Conservation (phyloP, 106 monocot species). For the Hemerocallis citrina region DNA sequence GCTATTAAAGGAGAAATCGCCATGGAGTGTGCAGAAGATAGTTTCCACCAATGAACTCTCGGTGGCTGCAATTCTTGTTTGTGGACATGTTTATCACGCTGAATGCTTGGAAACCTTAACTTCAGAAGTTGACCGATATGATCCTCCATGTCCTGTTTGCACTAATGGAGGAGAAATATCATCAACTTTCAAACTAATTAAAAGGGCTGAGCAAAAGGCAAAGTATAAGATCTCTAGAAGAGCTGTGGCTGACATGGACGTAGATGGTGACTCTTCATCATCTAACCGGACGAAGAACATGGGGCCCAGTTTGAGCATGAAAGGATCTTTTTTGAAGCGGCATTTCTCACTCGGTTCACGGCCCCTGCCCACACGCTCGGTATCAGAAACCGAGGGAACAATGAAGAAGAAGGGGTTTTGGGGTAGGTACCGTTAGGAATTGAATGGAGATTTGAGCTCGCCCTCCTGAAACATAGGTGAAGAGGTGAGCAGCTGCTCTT, state of each 20-base stretch:
- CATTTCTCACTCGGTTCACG: slow-evolving; percentile 46
- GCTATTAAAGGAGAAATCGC: slow-evolving; percentile 40
- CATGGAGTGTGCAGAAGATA: slow-evolving; percentile 40
- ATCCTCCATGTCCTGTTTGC: slow-evolving; percentile 75
- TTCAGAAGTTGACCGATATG: slow-evolving; percentile 41
- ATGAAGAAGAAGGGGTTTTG: slow-evolving; percentile 54
- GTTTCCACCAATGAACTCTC: slow-evolving; percentile 32
- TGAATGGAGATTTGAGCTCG: background rate
- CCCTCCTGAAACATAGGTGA: background rate
- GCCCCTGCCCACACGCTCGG: slow-evolving; percentile 3
- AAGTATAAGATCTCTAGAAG: slow-evolving; percentile 46
- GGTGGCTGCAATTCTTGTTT: slow-evolving; percentile 55
- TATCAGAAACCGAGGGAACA: slow-evolving; percentile 18
- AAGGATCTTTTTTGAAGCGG: slow-evolving; percentile 41
- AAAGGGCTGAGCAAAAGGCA: slow-evolving; percentile 29
- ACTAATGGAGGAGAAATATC: slow-evolving; percentile 39
- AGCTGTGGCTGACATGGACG: slow-evolving; percentile 37
- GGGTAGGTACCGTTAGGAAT: slow-evolving; percentile 26
- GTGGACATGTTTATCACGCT: slow-evolving; percentile 79
- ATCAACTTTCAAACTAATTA: slow-evolving; percentile 14
- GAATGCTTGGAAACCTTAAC: slow-evolving; percentile 80
- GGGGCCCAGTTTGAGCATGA: slow-evolving; percentile 30
- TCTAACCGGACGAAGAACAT: slow-evolving; percentile 8
- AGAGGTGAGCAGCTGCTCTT: slow-evolving; percentile 1
- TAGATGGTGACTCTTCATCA: slow-evolving; percentile 7